phyloP scores from a whole-genome alignment of 768 basidiomycete species.

The Clathrus columnatus region DNA sequence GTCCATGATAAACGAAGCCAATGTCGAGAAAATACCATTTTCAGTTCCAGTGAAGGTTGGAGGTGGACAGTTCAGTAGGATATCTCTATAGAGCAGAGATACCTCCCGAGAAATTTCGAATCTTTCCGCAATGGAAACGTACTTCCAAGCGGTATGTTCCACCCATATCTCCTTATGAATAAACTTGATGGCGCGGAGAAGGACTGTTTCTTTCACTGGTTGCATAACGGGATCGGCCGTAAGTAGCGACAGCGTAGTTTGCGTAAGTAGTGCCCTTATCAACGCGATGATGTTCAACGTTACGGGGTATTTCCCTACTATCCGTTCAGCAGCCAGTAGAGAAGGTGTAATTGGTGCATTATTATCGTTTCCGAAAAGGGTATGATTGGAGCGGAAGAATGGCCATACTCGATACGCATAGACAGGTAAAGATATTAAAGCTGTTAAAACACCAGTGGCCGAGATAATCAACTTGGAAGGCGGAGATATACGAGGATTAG shows the following conservation, averaged over 20 bases:
- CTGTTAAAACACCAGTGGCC: slow-evolving; percentile 72
- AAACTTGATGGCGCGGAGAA: slow-evolving; percentile 67
- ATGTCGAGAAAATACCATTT: slow-evolving; percentile 36
- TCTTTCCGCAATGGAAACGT: slow-evolving; percentile 67
- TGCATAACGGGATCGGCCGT: slow-evolving; percentile 38
- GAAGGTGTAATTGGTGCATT: slow-evolving; percentile 49
- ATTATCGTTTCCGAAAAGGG: slow-evolving; percentile 63
- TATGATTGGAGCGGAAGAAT: slow-evolving; percentile 70
- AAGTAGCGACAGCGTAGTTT: slow-evolving; percentile 50
- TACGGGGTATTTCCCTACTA: slow-evolving; percentile 71
- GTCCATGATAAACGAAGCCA: slow-evolving; percentile 41
- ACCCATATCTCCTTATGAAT: slow-evolving; percentile 87
- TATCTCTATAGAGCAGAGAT: slow-evolving; percentile 54
- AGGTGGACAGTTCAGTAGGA: slow-evolving; percentile 51
- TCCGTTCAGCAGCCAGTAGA: slow-evolving; percentile 61
- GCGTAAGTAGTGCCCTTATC: slow-evolving; percentile 64
- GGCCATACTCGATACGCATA: slow-evolving; percentile 85
- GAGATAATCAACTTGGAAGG: slow-evolving; percentile 64
- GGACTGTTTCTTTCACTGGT: slow-evolving; percentile 76
- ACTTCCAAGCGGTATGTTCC: slow-evolving; percentile 81
- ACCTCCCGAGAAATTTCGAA: slow-evolving; percentile 74
- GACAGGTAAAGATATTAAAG: slow-evolving; percentile 60
- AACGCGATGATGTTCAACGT: slow-evolving; percentile 72
- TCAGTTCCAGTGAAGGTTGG: slow-evolving; percentile 40
- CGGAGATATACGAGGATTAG: slow-evolving; percentile 28